Conservation (phyloP, 768 basidiomycete species). For the Xerocomus potaroensis region DNA sequence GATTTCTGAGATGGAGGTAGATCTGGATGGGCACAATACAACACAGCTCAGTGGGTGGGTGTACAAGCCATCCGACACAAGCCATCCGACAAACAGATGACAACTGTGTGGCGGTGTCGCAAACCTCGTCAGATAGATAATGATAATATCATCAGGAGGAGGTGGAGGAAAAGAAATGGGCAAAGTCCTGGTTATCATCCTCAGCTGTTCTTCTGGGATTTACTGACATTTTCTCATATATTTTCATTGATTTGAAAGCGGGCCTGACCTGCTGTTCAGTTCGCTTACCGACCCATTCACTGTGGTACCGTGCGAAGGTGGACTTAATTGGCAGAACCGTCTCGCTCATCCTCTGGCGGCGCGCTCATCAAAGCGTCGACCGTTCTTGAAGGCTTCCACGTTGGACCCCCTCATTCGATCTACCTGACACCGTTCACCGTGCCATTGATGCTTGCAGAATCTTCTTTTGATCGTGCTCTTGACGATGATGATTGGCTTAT, state of each 20-base stretch:
- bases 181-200: no score
- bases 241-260: no score
- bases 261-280: not conserved
- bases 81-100: no score
- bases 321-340: slow-evolving; percentile 2
- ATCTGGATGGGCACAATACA: slow-evolving; percentile 14
- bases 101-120: slow-evolving; percentile 28
- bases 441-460: slow-evolving; percentile 51
- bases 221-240: no score
- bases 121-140: no score
- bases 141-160: no score
- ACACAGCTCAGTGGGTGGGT: no score
- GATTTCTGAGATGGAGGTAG: slow-evolving; percentile 46
- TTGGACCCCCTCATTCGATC: not conserved
- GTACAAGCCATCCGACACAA: no score
- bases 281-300: not conserved
- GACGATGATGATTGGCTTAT: slow-evolving; percentile 70
- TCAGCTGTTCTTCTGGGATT: no score
- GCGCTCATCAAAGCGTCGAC: slow-evolving; percentile 4
- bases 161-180: no score
- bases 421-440: not conserved
- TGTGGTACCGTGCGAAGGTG: slow-evolving; percentile 14
- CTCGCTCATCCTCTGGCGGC: not conserved
- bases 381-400: not conserved
- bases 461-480: slow-evolving; percentile 57